phyloP scores from a whole-genome alignment of 345 rosid species.

The Gossypium thurberi region DNA sequence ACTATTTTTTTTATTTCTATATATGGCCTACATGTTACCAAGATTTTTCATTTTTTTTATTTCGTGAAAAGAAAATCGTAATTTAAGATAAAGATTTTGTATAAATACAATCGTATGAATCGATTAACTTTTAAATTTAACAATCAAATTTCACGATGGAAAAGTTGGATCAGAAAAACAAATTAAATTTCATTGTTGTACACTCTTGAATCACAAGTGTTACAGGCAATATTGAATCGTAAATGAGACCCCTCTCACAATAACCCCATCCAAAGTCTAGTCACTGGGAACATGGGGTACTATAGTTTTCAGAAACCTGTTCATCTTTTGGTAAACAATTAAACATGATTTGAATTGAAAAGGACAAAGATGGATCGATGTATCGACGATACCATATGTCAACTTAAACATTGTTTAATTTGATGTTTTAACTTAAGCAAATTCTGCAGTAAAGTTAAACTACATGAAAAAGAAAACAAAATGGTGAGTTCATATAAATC shows the following conservation, averaged over 20 bases:
- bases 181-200: background rate
- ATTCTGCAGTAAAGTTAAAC: background rate
- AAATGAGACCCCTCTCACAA: background rate
- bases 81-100: no score
- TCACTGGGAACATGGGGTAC: background rate
- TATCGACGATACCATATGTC: background rate
- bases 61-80: no score
- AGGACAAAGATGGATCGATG: background rate
- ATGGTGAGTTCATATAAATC: background rate
- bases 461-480: background rate
- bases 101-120: background rate
- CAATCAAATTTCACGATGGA: background rate
- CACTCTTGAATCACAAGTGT: background rate
- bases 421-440: background rate
- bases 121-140: background rate
- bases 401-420: background rate
- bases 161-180: background rate
- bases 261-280: background rate
- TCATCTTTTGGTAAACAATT: conserved; percentile 7
- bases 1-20: background rate
- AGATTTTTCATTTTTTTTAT: background rate
- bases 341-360: conserved; percentile 1
- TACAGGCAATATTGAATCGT: background rate
- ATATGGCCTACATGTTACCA: background rate
- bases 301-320: background rate